Base-by-base conservation (phyloP, 1,139 yeast genomes). In the Eremothecium gossypii region DNA sequence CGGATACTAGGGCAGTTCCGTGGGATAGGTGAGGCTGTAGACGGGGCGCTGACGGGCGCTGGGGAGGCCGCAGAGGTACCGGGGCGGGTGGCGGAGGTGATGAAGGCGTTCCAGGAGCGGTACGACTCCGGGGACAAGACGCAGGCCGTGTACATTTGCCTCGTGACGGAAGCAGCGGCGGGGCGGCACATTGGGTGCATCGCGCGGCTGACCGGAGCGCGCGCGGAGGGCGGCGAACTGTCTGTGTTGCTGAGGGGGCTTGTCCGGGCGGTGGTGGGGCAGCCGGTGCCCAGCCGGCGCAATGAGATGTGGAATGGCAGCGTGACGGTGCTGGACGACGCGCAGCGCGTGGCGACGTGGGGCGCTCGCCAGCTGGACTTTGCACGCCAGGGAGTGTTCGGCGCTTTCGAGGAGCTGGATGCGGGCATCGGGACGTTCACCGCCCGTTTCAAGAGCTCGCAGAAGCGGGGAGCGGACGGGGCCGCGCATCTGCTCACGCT, bases 201-300 rank as follows among this genome's bases (percentile, higher is more conserved):
- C 2, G 71, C 73, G 9, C 64, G 74, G 45, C 67, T 78, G 9
- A 68, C 71, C 11, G 78, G 76, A 1, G 59, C 76, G 9, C 61
- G 67, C 27, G 76, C 70, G 43, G 76, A 70, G 45, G 64, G 70
- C 27, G 67, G 68, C 42, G 66, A 64, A 36, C 62, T 76, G 36
- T 66, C 69, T 20, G 50, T 79, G 35, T 70, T 79, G 0, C 66
- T 79, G 41, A 77, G 73, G 50, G 80, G 82, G 0, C 49, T 77
- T n/a, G 57, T 69, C 1, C 64, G 84, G 47, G 81, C 75, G 4
- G 53, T 51, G 17, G 47, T 64, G 2, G 45, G 46, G 31, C 47
- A 49, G 12, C 61, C 41, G 35, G 46, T 51, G 35, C 54, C 58
- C 28, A 69, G 63, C 50, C 70, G 67, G 57, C 59, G 53, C 10